Evolutionary conservation across 495 filamentous ascomycete species (phyloP).

Genomic region (Penicillium flavigenum): DNA sequence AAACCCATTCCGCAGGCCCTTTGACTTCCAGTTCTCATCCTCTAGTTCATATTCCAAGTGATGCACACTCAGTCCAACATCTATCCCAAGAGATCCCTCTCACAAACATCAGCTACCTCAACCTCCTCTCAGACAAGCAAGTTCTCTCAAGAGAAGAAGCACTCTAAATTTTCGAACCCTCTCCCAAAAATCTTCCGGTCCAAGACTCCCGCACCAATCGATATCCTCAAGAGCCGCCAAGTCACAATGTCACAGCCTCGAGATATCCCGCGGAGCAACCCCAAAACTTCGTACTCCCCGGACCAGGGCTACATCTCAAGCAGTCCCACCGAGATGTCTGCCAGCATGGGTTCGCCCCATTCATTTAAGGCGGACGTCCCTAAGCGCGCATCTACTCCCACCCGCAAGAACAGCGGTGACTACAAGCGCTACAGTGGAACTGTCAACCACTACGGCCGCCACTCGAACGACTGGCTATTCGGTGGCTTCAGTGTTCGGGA

Average conservation of each 20-base stretch:
- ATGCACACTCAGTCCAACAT: conserved; percentile 26
- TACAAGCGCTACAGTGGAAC: conserved; percentile 45
- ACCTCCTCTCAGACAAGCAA: conserved; percentile 24
- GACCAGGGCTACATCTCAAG: conserved; percentile 19
- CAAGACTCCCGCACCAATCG: conserved; percentile 24
- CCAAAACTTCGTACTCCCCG: conserved; percentile 19
- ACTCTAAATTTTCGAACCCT: conserved; percentile 9
- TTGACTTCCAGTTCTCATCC: not conserved
- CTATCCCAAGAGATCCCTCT: conserved; percentile 24
- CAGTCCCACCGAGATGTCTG: conserved; percentile 26
- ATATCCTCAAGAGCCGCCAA: conserved; percentile 18
- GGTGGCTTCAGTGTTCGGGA: conserved; percentile 50
- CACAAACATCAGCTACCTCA: conserved; percentile 28
- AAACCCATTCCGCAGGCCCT: conserved; percentile 4
- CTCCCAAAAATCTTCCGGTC: conserved; percentile 23
- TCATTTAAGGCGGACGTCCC: conserved; percentile 20
- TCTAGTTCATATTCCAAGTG: conserved; percentile 10
- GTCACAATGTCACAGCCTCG: conserved; percentile 18
- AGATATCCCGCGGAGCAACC: conserved; percentile 27
- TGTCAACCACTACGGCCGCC: conserved; percentile 46
- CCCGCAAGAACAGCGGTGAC: conserved; percentile 34
- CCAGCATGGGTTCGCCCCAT: conserved; percentile 17
- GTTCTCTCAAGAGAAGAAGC: conserved; percentile 21
- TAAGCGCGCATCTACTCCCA: conserved; percentile 24
- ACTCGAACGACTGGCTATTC: conserved; percentile 53